Base-by-base conservation (phyloP, 169 alveolate genomes). In the Cryptosporidium sp. region DNA sequence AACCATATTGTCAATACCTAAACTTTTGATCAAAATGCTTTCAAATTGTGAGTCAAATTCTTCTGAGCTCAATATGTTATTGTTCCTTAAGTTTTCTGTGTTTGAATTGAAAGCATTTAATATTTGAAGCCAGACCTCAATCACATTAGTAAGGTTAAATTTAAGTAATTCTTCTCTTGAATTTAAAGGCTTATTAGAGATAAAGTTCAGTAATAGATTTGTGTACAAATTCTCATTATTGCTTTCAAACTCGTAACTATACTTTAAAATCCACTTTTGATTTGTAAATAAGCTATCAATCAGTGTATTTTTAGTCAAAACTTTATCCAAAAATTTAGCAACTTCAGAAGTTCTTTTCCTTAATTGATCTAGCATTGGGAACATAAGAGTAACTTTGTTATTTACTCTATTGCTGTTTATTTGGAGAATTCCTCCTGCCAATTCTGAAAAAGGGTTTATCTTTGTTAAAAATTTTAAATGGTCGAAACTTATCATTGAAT, bases 121-220 rank as follows among this genome's bases (percentile, higher is more conserved):
- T 35, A 37, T n/a, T 29, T 65, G 51, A 23, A 73, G 58, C 86
- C 86, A 73, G 8, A 73, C 6, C 53, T 73, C 86, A n/a, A 73
- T 10, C 12, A 60, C 2, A 31, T 73, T 42, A n/a, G 56, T 35
- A 23, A 58, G 60, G 37, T 73, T 73, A 42, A 73, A 73, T n/a
- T 33, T 53, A 12, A 23, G 60, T 16, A 60, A 31, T 29, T 33
- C 44, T 33, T 56, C 72, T 29, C 68, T 39, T 23, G 86, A 53
- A 26, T 73, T 73, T 21, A 73, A 42, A 1, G 71, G 16, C 14
- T 5, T 23, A n/a, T 73, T 56, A 18, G 72, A 56, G 33, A 37
- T 21, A 37, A 73, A 73, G 16, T 33, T 73, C 1, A 73, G 44
- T 10, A 73, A n/a, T 29, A 73, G 21, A 58, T 73, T 73, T 12